These are phyloP conservation scores for Licmophora abbreviata DNA, from an alignment of 108 stramenopile genomes.

Conservation along the genomic window DNA sequence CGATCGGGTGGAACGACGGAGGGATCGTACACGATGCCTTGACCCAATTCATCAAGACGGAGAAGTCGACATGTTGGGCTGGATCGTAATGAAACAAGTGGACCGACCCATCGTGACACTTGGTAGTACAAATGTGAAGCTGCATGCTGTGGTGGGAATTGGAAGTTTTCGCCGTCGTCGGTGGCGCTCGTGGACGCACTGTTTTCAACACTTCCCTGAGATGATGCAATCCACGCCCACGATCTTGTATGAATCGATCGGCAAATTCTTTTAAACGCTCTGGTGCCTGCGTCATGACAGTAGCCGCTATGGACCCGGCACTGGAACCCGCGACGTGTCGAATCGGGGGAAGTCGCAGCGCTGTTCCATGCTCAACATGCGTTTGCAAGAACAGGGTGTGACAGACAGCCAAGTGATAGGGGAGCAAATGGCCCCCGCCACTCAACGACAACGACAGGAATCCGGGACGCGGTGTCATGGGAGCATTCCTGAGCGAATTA, in stretches of 20 bases:
- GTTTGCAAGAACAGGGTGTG: constrained; percentile 8
- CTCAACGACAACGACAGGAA: constrained; percentile 36
- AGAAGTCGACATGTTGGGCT: not conserved
- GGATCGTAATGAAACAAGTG: constrained; percentile 36
- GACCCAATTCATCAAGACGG: constrained; percentile 17
- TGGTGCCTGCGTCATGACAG: constrained; percentile 21
- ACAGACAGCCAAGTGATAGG: constrained; percentile 47
- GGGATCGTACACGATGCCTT: constrained; percentile 56
- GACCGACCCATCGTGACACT: constrained; percentile 31
- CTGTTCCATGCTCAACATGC: not conserved
- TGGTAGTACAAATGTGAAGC: constrained; percentile 41
- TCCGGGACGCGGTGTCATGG: not conserved
- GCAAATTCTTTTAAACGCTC: constrained; percentile 40
- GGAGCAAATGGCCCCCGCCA: constrained; percentile 41
- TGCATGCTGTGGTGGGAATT: too few species aligned
- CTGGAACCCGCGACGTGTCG: constrained; percentile 38
- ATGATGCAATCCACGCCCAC: constrained; percentile 30
- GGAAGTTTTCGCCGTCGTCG: too few species aligned
- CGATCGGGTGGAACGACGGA: constrained; percentile 41
- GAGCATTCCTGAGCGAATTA: not conserved
- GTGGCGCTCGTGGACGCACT: not conserved
- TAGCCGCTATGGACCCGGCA: constrained; percentile 51
- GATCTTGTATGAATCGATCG: constrained; percentile 40
- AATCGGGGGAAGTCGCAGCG: constrained; percentile 9
- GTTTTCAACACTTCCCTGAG: constrained; percentile 2